Evolutionary conservation across 768 basidiomycete genomes (phyloP).

Genomic region (Lactarius evosmus): DNA sequence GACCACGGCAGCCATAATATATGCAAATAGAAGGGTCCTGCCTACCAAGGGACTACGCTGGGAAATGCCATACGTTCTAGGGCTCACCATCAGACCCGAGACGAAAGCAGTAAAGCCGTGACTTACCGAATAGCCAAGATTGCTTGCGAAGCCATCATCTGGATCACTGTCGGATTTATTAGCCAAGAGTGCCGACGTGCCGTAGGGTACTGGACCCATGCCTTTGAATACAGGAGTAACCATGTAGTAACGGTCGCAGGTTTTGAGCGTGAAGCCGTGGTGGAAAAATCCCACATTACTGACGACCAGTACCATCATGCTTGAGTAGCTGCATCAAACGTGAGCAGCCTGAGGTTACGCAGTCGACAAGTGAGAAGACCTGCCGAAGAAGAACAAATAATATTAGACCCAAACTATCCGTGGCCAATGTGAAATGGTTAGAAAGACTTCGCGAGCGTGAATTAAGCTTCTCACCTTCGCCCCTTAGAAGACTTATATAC

Average conservation of each 20-base stretch:
- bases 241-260: conserved; percentile 50
- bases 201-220: conserved; percentile 29
- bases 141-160: conserved; percentile 60
- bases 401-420: conserved; percentile 17
- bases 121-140: conserved; percentile 59
- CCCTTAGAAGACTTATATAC: conserved; percentile 17
- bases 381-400: conserved; percentile 25
- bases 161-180: conserved; percentile 44
- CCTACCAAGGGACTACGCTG: conserved; percentile 44
- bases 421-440: background rate
- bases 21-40: conserved; percentile 39
- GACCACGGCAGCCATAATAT: conserved; percentile 43
- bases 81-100: conserved; percentile 2
- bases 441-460: background rate
- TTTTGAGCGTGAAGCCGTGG: conserved; percentile 42
- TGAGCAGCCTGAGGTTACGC: background rate
- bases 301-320: conserved; percentile 46
- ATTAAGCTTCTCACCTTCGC: conserved; percentile 1
- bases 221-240: conserved; percentile 63
- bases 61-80: conserved; percentile 57
- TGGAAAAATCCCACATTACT: conserved; percentile 62
- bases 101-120: background rate
- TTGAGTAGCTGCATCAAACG: conserved; percentile 39
- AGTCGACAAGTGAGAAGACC: background rate
- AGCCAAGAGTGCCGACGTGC: background rate